Base-by-base conservation (phyloP, 768 basidiomycete species). In the Favolaschia claudopus region DNA sequence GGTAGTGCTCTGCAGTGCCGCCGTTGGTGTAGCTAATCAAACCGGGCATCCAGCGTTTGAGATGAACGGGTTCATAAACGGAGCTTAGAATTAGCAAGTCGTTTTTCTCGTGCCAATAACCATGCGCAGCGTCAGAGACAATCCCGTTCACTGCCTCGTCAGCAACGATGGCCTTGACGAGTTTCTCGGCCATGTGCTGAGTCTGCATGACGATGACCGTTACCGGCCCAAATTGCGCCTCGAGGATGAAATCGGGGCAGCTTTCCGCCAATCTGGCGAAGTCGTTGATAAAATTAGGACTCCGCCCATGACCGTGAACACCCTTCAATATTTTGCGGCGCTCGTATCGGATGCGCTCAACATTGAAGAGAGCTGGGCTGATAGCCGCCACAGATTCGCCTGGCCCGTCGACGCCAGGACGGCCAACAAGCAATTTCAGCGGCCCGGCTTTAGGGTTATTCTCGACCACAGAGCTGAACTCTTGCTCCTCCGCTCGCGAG, bases 1-100 rank as follows among this genome's bases (percentile, higher is more conserved):
- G 44, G 33, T 69, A 77, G 36, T 77, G 75, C 13, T 70, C 61
- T 5, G 63, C 37, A 20, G 55, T 65, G n/a, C n/a, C n/a, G n/a
- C n/a, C n/a, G n/a, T n/a, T n/a, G n/a, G n/a, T n/a, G n/a, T n/a
- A n/a, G n/a, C n/a, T n/a, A n/a, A n/a, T n/a, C n/a, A n/a, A n/a
- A n/a, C n/a, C n/a, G n/a, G n/a, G n/a, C n/a, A n/a, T n/a, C n/a
- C n/a, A n/a, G n/a, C n/a, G n/a, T n/a, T n/a, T n/a, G n/a, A n/a
- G n/a, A n/a, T n/a, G n/a, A n/a, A n/a, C n/a, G n/a, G n/a, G n/a
- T n/a, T n/a, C n/a, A n/a, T n/a, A n/a, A n/a, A n/a, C n/a, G n/a
- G n/a, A n/a, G n/a, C n/a, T n/a, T n/a, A n/a, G n/a, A n/a, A n/a
- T n/a, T n/a, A n/a, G n/a, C n/a, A n/a, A n/a, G n/a, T n/a, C n/a